Conservation (phyloP, 768 basidiomycete genomes). For the Boletales sp. region DNA sequence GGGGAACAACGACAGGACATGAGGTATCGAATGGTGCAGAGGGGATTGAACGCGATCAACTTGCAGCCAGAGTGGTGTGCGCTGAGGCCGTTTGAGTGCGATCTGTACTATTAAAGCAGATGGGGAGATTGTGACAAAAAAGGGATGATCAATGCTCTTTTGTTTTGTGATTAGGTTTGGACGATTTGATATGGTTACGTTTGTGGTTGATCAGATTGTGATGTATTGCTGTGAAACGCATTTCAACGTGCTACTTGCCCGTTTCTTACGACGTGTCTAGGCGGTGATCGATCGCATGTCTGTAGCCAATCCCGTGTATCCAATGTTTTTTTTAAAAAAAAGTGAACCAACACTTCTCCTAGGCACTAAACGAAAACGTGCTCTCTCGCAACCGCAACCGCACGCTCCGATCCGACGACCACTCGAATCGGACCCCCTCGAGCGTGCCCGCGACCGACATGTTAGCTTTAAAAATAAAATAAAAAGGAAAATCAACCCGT, state of each 20-base stretch:
- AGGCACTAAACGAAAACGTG: conserved; percentile 83
- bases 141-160: no score
- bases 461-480: conserved; percentile 41
- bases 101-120: conserved; percentile 16
- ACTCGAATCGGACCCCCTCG: conserved; percentile 75
- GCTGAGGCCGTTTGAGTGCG: conserved; percentile 44
- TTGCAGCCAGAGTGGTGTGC: conserved; percentile 61
- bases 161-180: no score
- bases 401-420: conserved; percentile 81
- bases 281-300: no score
- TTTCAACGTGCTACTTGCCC: no score
- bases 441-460: conserved; percentile 63
- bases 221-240: no score
- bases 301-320: no score
- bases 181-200: no score
- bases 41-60: conserved; percentile 44
- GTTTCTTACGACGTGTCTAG: no score
- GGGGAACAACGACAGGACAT: conserved; percentile 31
- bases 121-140: no score
- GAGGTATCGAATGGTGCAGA: conserved; percentile 44
- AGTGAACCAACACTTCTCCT: conserved; percentile 4
- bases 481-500: neutral
- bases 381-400: conserved; percentile 79
- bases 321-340: no score
- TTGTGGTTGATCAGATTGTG: no score